Conservation (phyloP, 2,329 filamentous ascomycete species). For the Aureobasidium pullulans region DNA sequence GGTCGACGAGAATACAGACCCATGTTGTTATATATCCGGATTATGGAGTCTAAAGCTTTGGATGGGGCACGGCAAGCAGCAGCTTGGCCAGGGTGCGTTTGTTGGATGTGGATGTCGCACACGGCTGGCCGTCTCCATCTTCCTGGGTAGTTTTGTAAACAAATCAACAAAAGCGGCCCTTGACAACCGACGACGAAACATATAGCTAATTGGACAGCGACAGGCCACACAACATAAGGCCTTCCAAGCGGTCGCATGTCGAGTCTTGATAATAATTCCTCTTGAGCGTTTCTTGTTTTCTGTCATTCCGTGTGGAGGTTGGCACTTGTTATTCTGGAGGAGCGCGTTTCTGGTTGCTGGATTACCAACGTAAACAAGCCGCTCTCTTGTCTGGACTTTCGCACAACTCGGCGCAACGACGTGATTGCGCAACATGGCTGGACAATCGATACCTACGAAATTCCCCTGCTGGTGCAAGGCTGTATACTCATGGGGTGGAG, state of each 20-base stretch:
- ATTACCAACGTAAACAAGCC: background rate
- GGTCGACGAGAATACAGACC: background rate
- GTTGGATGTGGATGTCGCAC: slow-evolving; percentile 1
- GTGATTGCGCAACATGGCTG: slow-evolving; percentile 14
- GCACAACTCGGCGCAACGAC: background rate
- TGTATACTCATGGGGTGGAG: slow-evolving; percentile 35
- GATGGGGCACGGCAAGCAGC: slow-evolving; percentile 1
- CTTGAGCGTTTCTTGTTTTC: background rate
- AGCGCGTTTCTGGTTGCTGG: background rate
- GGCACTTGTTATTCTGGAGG: background rate
- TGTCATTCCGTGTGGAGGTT: background rate
- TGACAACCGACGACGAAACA: background rate
- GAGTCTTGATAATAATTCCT: background rate
- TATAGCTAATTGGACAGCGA: background rate
- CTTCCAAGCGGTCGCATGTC: slow-evolving; percentile 1
- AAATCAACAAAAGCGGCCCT: background rate
- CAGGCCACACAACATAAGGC: background rate
- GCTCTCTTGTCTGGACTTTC: background rate
- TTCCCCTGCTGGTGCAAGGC: slow-evolving; percentile 35
- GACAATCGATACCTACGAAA: slow-evolving; percentile 22
- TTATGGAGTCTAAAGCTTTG: background rate
- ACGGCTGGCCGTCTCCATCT: background rate
- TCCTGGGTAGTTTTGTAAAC: background rate
- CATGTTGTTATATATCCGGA: background rate
- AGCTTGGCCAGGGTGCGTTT: background rate